Conservation (phyloP, 2,329 filamentous ascomycete genomes). For the Venturiaceae sp. region DNA sequence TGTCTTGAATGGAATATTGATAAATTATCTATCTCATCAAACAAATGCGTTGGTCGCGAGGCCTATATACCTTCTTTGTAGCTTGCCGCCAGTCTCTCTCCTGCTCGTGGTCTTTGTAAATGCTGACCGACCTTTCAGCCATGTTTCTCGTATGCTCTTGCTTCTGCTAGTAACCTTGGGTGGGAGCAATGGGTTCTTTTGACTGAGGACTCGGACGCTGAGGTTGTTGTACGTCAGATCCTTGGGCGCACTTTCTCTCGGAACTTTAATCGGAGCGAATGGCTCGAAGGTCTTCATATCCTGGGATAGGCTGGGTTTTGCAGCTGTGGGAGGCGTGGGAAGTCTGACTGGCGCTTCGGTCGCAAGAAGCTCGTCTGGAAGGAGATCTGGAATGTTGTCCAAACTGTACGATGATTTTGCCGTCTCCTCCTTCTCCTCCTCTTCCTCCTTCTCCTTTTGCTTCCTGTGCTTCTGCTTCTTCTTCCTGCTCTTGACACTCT, state of each 20-base stretch:
- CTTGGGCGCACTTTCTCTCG: background rate
- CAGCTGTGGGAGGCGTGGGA: background rate
- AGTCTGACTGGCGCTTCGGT: background rate
- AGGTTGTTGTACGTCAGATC: background rate
- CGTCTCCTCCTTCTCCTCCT: background rate
- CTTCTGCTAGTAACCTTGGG: background rate
- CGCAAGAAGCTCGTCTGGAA: constrained; percentile 5
- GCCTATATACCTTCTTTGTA: background rate
- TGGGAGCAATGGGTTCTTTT: constrained; percentile 1
- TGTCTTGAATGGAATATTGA: no score
- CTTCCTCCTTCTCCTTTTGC: background rate
- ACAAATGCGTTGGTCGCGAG: background rate
- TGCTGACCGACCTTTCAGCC: constrained; percentile 4
- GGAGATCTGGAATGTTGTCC: constrained; percentile 1
- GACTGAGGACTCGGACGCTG: constrained; percentile 1
- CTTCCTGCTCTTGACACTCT: background rate
- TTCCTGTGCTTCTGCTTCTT: background rate
- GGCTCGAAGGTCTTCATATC: background rate
- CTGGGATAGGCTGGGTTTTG: background rate
- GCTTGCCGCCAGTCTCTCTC: background rate
- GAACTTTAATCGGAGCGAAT: background rate
- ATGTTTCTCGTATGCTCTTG: background rate
- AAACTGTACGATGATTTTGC: background rate
- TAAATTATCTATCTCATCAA: no score
- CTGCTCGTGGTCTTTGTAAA: background rate